Base-by-base conservation (phyloP, 352 stramenopile species). In the Phytophthora meadii region DNA sequence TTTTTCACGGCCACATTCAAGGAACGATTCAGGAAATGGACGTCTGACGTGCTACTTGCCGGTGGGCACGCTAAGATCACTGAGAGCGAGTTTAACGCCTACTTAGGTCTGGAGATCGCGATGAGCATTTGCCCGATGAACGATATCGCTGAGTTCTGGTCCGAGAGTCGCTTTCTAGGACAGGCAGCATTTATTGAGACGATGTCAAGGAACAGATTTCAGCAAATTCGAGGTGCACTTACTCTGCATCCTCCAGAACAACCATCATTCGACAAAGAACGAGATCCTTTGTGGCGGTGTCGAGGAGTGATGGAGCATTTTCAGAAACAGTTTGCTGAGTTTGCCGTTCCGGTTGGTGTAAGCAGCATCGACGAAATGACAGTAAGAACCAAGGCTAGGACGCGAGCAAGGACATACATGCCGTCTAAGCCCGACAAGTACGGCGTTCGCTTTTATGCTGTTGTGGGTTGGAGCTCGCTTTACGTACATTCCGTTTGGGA, bases 361-460 rank as follows among this genome's bases (percentile, higher is more conserved):
- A 67, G 34, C 15, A 61, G 51, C 14, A 56, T 68, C 10, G 60
- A 68, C 8, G 44, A 62, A 19, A 53, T 68, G 36, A 41, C 47
- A 22, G 56, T 64, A 32, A 1, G 15, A n/a, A 63, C 44, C 5
- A 63, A 63, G 15, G 45, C 37, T 1, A 5, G 37, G 9, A 40
- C 56, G 2, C 9, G 25, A n/a, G 46, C 46, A 2, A 22, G n/a
- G 1, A 51, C 37, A 2, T 64, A 27, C 11, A 42, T 52, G 22
- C 36, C 47, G 2, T 57, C 46, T 3, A 65, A 65, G 28, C 25
- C 37, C 0, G 27, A 65, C 48, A 65, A 58, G 10, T 65, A 42
- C 12, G 57, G 28, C 5, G 5, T 59, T 40, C 40, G 47, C 0
- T 65, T 64, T 39, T 53, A 65, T 25, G 60, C 37, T 1, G 50